Base-by-base conservation (phyloP, 2,329 filamentous ascomycete species). In the Helotiales sp. region DNA sequence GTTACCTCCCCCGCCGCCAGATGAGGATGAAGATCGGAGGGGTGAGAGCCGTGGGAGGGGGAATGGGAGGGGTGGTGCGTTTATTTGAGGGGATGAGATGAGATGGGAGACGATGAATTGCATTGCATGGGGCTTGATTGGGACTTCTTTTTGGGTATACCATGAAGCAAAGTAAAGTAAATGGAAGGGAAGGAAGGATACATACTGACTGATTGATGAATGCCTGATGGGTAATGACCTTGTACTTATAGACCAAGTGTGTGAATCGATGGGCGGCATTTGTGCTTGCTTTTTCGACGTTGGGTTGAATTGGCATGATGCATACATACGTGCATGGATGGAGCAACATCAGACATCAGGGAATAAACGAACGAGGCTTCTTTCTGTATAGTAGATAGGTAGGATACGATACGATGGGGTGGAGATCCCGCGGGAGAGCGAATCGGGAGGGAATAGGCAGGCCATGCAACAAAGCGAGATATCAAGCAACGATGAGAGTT, bases 1-100 rank as follows among this genome's bases (percentile, higher is more conserved):
- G 17, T 50, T 61, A 24, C 59, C 59, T 17, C 59, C 59, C 5
- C 59, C 59, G 7, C 59, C 59, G 15, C 43, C 43, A 10, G 57
- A 47, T 28, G 59, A 61, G 8, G 43, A 37, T 1, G 59, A 50
- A 22, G 50, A 54, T 32, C 8, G 17, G 26, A 15, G 50, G 11
- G 59, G 59, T 10, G 34, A 10, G 6, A 40, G n/a, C n/a, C n/a
- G 54, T 58, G 45, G 17, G 17, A 22, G 50, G 4, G 22, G 57
- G 22, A n/a, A 28, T 32, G 57, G 57, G 13, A 43, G 26, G 37
- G 15, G 43, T 4, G 59, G 59, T 15, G 26, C 43, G 28, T 50
- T 50, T 52, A 30, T 61, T 22, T 61, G 40, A 40, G 20, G 22
- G 24, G 8, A 47, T 2, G 34, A 13, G 22, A 45, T 10, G 4